These are phyloP conservation scores for Carex littledalei DNA, from an alignment of 176 grass and related monocot genomes.

Conservation along the genomic window DNA sequence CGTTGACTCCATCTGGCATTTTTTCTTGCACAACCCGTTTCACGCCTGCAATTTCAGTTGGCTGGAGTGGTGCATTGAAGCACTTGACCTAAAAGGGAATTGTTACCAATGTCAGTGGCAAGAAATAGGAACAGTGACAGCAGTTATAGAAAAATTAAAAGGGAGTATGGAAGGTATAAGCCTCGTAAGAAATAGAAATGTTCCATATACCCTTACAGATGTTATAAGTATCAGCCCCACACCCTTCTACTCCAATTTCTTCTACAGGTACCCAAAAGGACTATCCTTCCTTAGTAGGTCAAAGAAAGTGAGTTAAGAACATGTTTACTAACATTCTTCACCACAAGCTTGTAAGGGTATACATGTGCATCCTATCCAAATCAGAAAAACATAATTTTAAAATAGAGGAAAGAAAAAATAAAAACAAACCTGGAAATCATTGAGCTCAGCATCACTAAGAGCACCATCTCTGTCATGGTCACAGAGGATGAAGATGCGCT, in stretches of 20 bases:
- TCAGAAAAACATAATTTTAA: neutral
- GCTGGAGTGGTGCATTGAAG: constrained; percentile 88
- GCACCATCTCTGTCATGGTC: constrained; percentile 87
- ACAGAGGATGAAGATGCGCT: constrained; percentile 88
- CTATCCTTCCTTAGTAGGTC: neutral
- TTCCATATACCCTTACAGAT: neutral
- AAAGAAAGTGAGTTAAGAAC: neutral
- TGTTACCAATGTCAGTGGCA: constrained; percentile 1
- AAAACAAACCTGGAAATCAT: constrained; percentile 79
- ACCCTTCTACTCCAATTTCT: neutral
- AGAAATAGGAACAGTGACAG: neutral
- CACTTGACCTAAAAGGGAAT: constrained; percentile 60
- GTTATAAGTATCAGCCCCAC: neutral
- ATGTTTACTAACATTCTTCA: neutral
- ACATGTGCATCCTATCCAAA: neutral
- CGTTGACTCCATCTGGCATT: constrained; percentile 89
- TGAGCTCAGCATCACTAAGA: constrained; percentile 87
- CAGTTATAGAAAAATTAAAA: neutral
- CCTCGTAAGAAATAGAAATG: neutral
- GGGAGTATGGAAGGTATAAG: neutral
- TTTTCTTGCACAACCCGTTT: constrained; percentile 98
- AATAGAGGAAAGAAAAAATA: neutral
- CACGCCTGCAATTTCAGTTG: constrained; percentile 79
- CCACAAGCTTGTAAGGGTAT: neutral
- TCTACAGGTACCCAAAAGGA: neutral